Conservation (phyloP, 441 rosid species). For the Jatropha podagrica region DNA sequence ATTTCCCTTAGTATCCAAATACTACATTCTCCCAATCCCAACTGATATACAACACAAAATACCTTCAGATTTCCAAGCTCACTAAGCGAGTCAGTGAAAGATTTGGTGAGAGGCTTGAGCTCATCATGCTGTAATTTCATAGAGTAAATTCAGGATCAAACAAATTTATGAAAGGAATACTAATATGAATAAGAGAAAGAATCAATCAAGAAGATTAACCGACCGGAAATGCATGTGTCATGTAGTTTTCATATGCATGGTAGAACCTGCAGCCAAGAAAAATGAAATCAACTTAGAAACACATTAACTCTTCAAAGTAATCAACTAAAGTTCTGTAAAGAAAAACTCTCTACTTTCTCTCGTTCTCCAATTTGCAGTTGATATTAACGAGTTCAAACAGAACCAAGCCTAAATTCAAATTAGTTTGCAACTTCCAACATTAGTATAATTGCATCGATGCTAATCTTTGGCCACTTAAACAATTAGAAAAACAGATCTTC, state of each 20-base stretch:
- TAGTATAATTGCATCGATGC: background rate
- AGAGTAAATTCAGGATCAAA: constrained; percentile 20
- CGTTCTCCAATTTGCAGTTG: background rate
- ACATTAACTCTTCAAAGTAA: background rate
- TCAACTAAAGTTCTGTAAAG: background rate
- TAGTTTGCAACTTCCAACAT: background rate
- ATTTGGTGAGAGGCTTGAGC: constrained; percentile 79
- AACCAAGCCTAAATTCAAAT: background rate
- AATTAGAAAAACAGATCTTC: background rate
- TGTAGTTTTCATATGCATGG: constrained; percentile 91
- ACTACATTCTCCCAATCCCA: constrained; percentile 16
- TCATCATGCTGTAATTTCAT: constrained; percentile 78
- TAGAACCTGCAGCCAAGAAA: constrained; percentile 63
- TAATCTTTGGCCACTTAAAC: background rate
- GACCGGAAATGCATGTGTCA: constrained; percentile 91
- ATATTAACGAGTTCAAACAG: background rate
- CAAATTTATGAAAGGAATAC: background rate
- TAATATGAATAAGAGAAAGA: background rate
- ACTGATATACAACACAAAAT: constrained; percentile 13
- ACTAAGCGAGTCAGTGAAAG: constrained; percentile 85
- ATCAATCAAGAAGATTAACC: constrained; percentile 27
- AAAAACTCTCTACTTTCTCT: constrained; percentile 3
- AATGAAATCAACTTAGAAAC: background rate
- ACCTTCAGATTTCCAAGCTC: constrained; percentile 97
- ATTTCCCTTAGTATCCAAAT: background rate